phyloP scores from a whole-genome alignment of 192 early-diverging fungal species.

The Gaertneriomyces sp. region DNA sequence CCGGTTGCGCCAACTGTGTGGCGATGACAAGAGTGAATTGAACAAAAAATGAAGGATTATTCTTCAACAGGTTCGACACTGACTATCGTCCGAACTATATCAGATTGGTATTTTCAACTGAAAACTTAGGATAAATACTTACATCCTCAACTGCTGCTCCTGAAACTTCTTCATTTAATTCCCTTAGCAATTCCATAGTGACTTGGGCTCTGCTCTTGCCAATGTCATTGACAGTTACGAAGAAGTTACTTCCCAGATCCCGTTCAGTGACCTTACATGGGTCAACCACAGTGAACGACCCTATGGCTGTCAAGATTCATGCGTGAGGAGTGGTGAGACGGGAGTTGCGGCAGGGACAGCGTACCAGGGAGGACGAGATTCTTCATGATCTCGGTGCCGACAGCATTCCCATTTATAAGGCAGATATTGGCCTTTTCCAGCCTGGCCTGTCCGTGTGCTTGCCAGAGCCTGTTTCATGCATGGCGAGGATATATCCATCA shows the following conservation, averaged over 20 bases:
- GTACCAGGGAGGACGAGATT: constrained; percentile 94
- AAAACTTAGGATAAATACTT: constrained; percentile 10
- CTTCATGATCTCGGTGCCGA: constrained; percentile 88
- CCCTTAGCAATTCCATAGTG: constrained; percentile 63
- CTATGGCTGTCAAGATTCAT: constrained; percentile 68
- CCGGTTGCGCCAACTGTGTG: constrained; percentile 52
- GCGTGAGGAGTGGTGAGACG: constrained; percentile 1
- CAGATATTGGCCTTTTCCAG: constrained; percentile 82
- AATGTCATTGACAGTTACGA: constrained; percentile 64
- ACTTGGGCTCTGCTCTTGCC: constrained; percentile 65
- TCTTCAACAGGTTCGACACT: constrained; percentile 51
- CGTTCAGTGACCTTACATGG: constrained; percentile 55
- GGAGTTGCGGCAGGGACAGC: neutral
- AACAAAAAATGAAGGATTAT: constrained; percentile 55
- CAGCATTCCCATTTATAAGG: constrained; percentile 77
- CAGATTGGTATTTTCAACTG: constrained; percentile 7
- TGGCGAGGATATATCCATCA: neutral
- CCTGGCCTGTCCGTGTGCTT: constrained; percentile 79
- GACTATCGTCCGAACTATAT: neutral
- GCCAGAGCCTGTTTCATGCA: constrained; percentile 75
- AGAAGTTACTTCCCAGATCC: constrained; percentile 89
- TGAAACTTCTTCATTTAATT: constrained; percentile 84
- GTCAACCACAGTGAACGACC: constrained; percentile 83
- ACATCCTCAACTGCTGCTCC: constrained; percentile 61
- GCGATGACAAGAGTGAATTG: constrained; percentile 78